phyloP scores from a whole-genome alignment of 1,284 basidiomycete species.

The Ustilago loliicola region DNA sequence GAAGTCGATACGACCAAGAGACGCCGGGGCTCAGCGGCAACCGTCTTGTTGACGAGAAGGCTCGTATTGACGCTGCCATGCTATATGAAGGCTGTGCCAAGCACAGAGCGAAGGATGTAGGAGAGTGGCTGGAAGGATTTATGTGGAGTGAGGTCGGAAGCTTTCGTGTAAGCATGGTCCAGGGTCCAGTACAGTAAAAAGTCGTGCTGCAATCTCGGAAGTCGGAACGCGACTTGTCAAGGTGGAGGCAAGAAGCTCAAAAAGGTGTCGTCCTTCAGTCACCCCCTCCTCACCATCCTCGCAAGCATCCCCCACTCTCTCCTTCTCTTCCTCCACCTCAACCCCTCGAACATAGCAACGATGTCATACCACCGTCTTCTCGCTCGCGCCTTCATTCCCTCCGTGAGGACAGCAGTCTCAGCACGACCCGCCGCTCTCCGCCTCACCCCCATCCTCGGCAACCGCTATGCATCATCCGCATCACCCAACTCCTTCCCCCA shows the following conservation, averaged over 20 bases:
- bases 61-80: conserved; percentile 20
- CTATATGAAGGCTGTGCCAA: not conserved
- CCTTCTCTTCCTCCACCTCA: not conserved
- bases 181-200: conserved; percentile 9
- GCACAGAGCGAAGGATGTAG: not conserved
- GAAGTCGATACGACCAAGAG: not conserved
- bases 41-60: not conserved
- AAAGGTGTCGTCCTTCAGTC: conserved; percentile 2
- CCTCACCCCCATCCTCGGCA: not conserved
- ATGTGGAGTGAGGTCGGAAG: not conserved
- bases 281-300: not conserved
- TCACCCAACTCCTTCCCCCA: conserved; percentile 43
- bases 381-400: not conserved
- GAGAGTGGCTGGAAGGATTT: not conserved
- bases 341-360: not conserved
- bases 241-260: conserved; percentile 10
- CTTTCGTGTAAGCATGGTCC: not conserved
- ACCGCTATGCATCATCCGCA: conserved; percentile 35
- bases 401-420: not conserved
- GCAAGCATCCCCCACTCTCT: not conserved
- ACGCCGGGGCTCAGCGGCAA: not conserved
- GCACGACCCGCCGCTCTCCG: not conserved
- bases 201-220: conserved; percentile 2
- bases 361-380: conserved; percentile 18
- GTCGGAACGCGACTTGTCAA: not conserved